Evolutionary conservation across 345 rosid species (phyloP).

Genomic region (Diplotaxis tenuifolia): DNA sequence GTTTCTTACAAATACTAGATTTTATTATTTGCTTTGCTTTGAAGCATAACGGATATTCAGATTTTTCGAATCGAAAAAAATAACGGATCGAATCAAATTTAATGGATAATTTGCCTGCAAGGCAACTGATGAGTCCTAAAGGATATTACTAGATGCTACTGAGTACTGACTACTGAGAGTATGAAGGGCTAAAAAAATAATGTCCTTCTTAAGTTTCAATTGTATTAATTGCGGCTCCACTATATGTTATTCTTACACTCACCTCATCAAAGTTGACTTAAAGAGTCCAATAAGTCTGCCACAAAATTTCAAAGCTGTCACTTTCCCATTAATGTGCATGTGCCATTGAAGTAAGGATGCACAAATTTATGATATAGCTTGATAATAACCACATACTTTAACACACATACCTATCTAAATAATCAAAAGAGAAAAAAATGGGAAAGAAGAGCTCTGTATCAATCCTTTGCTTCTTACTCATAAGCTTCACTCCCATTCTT

Average conservation of each 20-base stretch:
- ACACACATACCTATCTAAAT: not conserved
- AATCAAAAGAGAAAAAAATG: not conserved
- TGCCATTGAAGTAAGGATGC: not conserved
- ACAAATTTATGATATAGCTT: not conserved
- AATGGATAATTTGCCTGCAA: too few species aligned
- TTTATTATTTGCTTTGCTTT: too few species aligned
- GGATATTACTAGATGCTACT: too few species aligned
- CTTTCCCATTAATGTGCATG: not conserved
- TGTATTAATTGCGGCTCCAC: too few species aligned
- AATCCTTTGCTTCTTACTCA: conserved; percentile 12
- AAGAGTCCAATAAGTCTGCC: not conserved
- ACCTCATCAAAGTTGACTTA: not conserved
- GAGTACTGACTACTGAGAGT: too few species aligned
- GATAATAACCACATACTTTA: not conserved
- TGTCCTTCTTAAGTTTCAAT: too few species aligned
- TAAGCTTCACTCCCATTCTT: not conserved
- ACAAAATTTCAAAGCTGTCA: not conserved
- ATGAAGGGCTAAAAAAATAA: too few species aligned
- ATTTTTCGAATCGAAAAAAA: too few species aligned
- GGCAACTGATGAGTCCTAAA: too few species aligned
- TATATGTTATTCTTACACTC: not conserved
- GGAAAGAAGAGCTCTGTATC: conserved; percentile 6
- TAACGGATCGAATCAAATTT: too few species aligned
- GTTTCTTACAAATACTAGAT: too few species aligned
- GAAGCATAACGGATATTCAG: too few species aligned